Evolutionary conservation across 179 eudicot genomes (phyloP).

Genomic region (Spinacia oleracea): DNA sequence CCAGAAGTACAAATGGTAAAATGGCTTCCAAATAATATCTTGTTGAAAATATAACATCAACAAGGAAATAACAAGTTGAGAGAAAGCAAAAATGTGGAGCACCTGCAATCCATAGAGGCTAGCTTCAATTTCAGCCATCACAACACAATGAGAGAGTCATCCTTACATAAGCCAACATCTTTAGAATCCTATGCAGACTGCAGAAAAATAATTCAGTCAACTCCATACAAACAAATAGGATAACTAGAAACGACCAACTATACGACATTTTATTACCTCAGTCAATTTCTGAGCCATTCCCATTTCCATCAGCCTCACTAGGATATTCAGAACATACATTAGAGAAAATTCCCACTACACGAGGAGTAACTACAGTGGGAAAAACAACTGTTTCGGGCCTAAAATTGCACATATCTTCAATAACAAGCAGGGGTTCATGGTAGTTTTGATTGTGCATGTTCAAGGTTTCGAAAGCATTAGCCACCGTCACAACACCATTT

Average conservation of each 20-base stretch:
- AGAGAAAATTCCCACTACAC: conserved; percentile 34
- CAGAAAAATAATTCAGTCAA: conserved; percentile 24
- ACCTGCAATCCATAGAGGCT: conserved; percentile 90
- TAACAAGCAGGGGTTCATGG: conserved; percentile 43
- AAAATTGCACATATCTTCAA: conserved; percentile 56
- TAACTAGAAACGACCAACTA: conserved; percentile 17
- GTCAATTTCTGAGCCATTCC: conserved; percentile 36
- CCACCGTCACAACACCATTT: conserved; percentile 22
- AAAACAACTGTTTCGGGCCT: conserved; percentile 36
- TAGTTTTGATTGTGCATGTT: conserved; percentile 26
- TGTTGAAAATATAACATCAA: background rate
- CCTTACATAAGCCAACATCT: conserved; percentile 35
- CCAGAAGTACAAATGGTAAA: background rate
- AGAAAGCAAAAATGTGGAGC: background rate
- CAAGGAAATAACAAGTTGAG: background rate
- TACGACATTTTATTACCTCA: conserved; percentile 43
- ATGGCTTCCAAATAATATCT: background rate
- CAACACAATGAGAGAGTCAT: conserved; percentile 58
- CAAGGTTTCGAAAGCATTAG: conserved; percentile 30
- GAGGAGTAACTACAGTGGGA: conserved; percentile 40
- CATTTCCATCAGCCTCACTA: conserved; percentile 40
- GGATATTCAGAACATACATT: conserved; percentile 36
- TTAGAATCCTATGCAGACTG: conserved; percentile 51
- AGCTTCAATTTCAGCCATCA: conserved; percentile 88
- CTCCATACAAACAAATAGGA: conserved; percentile 12